A percentile compares a stretch with the other conserved stretches of the same genome.
These are phyloP conservation scores for Asterella californica DNA, from an alignment of 225 moss, liverwort and hornwort species.

Conservation along the genomic window DNA sequence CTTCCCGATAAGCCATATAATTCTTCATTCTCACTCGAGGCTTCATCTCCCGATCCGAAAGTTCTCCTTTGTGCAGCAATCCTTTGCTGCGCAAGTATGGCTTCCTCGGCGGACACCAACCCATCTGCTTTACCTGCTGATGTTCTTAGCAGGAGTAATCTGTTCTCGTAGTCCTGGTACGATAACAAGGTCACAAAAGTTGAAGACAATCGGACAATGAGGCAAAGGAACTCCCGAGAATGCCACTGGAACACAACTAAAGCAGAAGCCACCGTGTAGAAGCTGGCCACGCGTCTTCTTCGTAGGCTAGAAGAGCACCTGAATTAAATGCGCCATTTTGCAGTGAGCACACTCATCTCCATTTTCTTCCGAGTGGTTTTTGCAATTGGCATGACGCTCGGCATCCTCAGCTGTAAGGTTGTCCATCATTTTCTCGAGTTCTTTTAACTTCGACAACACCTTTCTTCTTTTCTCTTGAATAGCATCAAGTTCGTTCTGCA, in stretches of 20 bases:
- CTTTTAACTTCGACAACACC: conserved; percentile 51
- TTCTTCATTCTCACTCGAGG: conserved; percentile 7
- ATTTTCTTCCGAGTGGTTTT: conserved; percentile 64
- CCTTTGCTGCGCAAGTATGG: conserved; percentile 78
- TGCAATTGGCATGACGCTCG: conserved; percentile 81
- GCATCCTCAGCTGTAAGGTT: conserved; percentile 61
- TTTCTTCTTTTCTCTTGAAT: conserved; percentile 58
- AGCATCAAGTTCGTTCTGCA: conserved; percentile 69
- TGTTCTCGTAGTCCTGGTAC: conserved; percentile 76
- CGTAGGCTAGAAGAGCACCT: conserved; percentile 39
- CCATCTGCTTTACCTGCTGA: conserved; percentile 65
- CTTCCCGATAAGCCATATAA: neutral
- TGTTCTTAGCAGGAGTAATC: conserved; percentile 73
- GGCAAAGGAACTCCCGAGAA: neutral
- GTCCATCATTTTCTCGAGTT: conserved; percentile 63
- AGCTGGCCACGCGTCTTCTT: neutral
- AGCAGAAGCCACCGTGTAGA: neutral
- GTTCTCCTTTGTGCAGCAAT: conserved; percentile 73
- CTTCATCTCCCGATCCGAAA: conserved; percentile 39
- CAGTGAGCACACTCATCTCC: conserved; percentile 83
- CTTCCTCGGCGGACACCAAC: conserved; percentile 81
- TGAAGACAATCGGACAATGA: neutral
- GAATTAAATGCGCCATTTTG: conserved; percentile 86
- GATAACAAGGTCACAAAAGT: neutral
- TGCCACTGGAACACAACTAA: neutral